phyloP scores from a whole-genome alignment of 2,329 filamentous ascomycete species.

The Sarocladium kiliense region DNA sequence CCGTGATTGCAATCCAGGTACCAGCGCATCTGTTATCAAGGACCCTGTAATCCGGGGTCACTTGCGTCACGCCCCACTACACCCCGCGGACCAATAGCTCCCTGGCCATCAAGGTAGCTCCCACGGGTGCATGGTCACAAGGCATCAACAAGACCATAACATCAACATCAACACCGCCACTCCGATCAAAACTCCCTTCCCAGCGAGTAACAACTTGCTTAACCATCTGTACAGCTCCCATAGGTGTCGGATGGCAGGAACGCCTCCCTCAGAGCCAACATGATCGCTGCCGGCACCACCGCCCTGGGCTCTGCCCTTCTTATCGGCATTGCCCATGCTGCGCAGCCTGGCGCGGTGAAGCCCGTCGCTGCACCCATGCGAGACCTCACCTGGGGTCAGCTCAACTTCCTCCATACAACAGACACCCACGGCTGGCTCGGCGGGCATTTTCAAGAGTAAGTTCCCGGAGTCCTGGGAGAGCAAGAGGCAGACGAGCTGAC shows the following conservation, averaged over 20 bases:
- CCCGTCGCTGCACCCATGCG: constrained; percentile 79
- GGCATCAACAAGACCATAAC: constrained; percentile 6
- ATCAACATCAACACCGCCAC: background rate
- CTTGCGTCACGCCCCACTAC: background rate
- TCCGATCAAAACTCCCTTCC: background rate
- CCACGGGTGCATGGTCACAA: background rate
- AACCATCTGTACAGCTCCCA: background rate
- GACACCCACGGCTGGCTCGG: constrained; percentile 95
- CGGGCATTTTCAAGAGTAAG: constrained; percentile 85
- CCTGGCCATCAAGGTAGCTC: constrained; percentile 6
- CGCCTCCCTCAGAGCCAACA: background rate
- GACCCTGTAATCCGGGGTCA: background rate
- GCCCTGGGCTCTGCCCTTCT: constrained; percentile 26
- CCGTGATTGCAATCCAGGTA: too few species aligned
- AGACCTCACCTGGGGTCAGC: constrained; percentile 81
- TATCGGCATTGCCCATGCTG: constrained; percentile 35
- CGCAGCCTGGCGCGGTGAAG: constrained; percentile 75
- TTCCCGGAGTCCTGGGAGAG: background rate
- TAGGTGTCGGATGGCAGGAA: background rate
- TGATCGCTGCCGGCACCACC: constrained; percentile 21
- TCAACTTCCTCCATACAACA: constrained; percentile 97
- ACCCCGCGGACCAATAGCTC: constrained; percentile 6
- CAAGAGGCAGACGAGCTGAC: constrained; percentile 11
- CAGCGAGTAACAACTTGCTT: too few species aligned
- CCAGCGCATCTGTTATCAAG: background rate